Conservation (phyloP, 2,329 filamentous ascomycete species). For the Colletotrichum orbiculare region DNA sequence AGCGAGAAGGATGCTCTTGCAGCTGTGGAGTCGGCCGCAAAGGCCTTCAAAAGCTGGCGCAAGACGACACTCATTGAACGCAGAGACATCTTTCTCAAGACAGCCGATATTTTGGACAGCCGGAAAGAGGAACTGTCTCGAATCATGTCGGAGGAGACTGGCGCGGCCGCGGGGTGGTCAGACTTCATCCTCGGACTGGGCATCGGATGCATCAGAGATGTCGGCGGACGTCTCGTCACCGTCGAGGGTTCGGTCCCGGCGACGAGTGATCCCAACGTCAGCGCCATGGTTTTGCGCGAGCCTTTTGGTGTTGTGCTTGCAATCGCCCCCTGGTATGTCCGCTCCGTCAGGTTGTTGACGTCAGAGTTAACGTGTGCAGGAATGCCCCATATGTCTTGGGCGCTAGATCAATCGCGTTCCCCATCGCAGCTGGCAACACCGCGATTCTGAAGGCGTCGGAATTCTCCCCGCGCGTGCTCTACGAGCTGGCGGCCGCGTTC, state of each 20-base stretch:
- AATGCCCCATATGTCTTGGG: conserved; percentile 69
- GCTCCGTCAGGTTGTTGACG: background rate
- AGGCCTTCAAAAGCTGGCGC: conserved; percentile 73
- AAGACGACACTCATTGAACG: conserved; percentile 66
- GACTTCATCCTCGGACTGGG: conserved; percentile 49
- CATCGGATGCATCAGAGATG: conserved; percentile 49
- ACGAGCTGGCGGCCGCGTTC: conserved; percentile 71
- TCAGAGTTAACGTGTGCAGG: conserved; percentile 48
- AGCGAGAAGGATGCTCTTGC: conserved; percentile 63
- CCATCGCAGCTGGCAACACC: conserved; percentile 83
- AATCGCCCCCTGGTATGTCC: conserved; percentile 81
- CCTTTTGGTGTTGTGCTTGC: conserved; percentile 83
- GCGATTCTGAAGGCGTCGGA: conserved; percentile 80
- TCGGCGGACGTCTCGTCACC: conserved; percentile 50
- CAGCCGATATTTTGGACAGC: conserved; percentile 67
- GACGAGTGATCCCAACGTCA: conserved; percentile 56
- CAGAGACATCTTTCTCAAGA: conserved; percentile 70
- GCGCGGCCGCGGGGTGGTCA: conserved; percentile 40
- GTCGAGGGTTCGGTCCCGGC: conserved; percentile 47
- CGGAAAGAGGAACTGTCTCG: conserved; percentile 64
- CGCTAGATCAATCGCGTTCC: conserved; percentile 65
- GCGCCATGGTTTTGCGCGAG: conserved; percentile 72
- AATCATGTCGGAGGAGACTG: conserved; percentile 61
- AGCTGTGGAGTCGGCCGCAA: conserved; percentile 61
- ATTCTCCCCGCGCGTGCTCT: conserved; percentile 71